phyloP scores from a whole-genome alignment of 2,329 filamentous ascomycete genomes.

The Cladophialophora exuberans region DNA sequence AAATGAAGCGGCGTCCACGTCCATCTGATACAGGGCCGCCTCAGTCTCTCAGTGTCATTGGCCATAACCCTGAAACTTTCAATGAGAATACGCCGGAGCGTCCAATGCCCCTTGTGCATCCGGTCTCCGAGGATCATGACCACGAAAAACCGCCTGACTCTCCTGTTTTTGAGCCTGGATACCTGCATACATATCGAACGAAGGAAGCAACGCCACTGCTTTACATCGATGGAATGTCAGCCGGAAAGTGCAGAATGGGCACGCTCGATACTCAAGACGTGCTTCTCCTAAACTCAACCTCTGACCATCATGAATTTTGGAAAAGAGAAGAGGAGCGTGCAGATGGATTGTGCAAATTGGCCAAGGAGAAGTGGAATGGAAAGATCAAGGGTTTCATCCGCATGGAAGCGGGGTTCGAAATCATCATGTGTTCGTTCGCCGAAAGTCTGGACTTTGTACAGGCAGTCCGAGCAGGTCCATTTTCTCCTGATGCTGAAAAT shows the following conservation, averaged over 20 bases:
- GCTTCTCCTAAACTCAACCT: slow-evolving; percentile 54
- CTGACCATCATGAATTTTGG: slow-evolving; percentile 36
- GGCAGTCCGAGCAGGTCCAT: slow-evolving; percentile 35
- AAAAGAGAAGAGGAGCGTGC: slow-evolving; percentile 57
- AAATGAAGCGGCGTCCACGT: too few species aligned
- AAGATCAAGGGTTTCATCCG: slow-evolving; percentile 66
- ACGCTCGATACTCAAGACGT: slow-evolving; percentile 70
- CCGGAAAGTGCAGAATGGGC: slow-evolving; percentile 66
- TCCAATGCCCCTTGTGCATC: background rate
- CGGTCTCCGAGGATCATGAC: background rate
- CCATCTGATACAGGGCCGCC: background rate
- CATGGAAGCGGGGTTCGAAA: slow-evolving; percentile 72
- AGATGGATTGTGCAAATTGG: slow-evolving; percentile 58
- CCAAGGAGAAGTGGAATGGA: slow-evolving; percentile 52
- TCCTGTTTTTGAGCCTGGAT: slow-evolving; percentile 48
- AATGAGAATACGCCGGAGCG: background rate
- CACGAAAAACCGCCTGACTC: background rate
- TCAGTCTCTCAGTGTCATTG: background rate
- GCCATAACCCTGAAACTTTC: background rate
- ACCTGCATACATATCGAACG: slow-evolving; percentile 68
- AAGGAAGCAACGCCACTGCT: slow-evolving; percentile 62
- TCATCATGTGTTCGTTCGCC: slow-evolving; percentile 68
- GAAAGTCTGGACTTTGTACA: slow-evolving; percentile 42
- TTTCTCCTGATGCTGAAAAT: background rate
- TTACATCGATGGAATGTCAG: slow-evolving; percentile 72